A percentile compares a stretch with the other conserved stretches of the same genome.
These are phyloP conservation scores for Viola pubescens DNA, from an alignment of 441 rosid species.

Conservation along the genomic window DNA sequence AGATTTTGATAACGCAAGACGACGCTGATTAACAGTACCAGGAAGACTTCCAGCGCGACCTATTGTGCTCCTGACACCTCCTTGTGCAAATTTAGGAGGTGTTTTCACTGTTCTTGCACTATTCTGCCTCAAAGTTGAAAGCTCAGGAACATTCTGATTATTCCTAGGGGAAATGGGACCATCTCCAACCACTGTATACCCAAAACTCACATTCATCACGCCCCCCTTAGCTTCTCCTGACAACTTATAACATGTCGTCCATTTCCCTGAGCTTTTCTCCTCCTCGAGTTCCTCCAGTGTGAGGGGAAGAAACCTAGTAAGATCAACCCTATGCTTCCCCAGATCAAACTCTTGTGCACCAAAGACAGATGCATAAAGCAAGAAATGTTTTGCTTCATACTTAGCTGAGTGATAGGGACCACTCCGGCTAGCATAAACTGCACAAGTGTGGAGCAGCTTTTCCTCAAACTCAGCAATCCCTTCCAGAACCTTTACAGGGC, in stretches of 20 bases:
- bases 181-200: constrained; percentile 66
- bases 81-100: constrained; percentile 25
- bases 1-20: constrained; percentile 22
- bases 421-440: constrained; percentile 69
- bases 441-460: constrained; percentile 60
- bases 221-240: constrained; percentile 77
- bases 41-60: constrained; percentile 47
- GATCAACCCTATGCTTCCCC: constrained; percentile 93
- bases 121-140: constrained; percentile 33
- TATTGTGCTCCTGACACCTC: constrained; percentile 29
- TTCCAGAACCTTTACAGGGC: constrained; percentile 45
- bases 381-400: constrained; percentile 90
- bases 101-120: constrained; percentile 28
- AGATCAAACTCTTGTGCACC: constrained; percentile 65
- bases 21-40: constrained; percentile 25
- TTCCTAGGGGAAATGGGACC: constrained; percentile 27
- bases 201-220: constrained; percentile 71
- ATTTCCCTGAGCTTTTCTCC: constrained; percentile 80
- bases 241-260: constrained; percentile 88
- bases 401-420: constrained; percentile 86
- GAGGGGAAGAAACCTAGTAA: constrained; percentile 84
- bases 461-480: constrained; percentile 74
- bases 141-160: constrained; percentile 29
- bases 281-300: constrained; percentile 87
- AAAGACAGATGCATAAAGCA: constrained; percentile 55